phyloP scores from a whole-genome alignment of 768 basidiomycete genomes.

The Suillus hirtellus region DNA sequence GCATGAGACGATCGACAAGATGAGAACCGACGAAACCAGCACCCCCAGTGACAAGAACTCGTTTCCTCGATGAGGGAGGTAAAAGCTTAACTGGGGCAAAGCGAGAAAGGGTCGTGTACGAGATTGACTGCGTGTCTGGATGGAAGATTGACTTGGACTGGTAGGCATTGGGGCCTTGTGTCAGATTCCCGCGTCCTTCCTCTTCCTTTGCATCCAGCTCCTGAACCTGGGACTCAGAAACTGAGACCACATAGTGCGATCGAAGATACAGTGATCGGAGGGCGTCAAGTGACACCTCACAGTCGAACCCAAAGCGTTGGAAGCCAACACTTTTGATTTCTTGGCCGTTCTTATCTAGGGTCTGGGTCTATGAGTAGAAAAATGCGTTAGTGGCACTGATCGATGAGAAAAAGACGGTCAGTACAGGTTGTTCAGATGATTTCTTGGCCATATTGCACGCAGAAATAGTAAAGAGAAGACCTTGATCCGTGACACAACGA shows the following conservation, averaged over 20 bases:
- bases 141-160: conserved; percentile 88
- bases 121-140: conserved; percentile 77
- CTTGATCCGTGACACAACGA: not conserved
- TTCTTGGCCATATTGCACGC: conserved; percentile 24
- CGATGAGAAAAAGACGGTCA: not conserved
- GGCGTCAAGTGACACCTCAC: conserved; percentile 74
- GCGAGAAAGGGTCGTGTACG: conserved; percentile 88
- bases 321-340: conserved; percentile 83
- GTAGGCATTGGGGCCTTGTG: conserved; percentile 49
- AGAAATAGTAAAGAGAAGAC: not conserved
- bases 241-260: conserved; percentile 66
- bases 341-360: conserved; percentile 71
- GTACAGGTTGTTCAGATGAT: conserved; percentile 23
- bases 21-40: conserved; percentile 99
- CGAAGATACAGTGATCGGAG: conserved; percentile 89
- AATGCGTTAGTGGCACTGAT: conserved; percentile 12
- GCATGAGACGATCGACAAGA: conserved; percentile 96
- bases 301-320: conserved; percentile 87
- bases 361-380: conserved; percentile 46
- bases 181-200: conserved; percentile 53
- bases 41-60: conserved; percentile 93
- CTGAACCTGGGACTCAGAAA: conserved; percentile 35
- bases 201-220: conserved; percentile 42
- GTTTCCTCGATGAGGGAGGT: conserved; percentile 74
- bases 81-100: conserved; percentile 94